These are phyloP conservation scores for Diplosphaera chodatii DNA, from an alignment of 139 green algal species.

Conservation along the genomic window DNA sequence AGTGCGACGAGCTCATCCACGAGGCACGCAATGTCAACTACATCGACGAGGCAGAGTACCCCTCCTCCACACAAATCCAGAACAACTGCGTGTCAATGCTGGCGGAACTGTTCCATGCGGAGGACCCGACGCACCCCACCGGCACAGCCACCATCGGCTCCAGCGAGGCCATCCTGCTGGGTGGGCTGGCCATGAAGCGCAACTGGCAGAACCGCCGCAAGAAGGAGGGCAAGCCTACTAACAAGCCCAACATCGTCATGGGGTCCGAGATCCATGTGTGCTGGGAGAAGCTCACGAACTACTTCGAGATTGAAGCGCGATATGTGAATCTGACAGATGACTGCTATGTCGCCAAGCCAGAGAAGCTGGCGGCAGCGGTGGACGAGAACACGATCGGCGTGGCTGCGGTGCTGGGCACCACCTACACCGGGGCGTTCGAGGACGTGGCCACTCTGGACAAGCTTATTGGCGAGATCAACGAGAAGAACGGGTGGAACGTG, in stretches of 20 bases:
- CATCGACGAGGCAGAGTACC: constrained; percentile 41
- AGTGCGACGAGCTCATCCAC: constrained; percentile 18
- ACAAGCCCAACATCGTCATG: constrained; percentile 64
- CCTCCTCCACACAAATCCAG: constrained; percentile 28
- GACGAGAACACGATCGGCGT: constrained; percentile 72
- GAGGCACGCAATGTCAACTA: constrained; percentile 34
- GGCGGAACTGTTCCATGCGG: constrained; percentile 42
- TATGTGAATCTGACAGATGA: constrained; percentile 22
- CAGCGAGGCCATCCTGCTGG: constrained; percentile 68
- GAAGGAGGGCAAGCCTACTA: constrained; percentile 23
- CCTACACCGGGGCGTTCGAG: constrained; percentile 66
- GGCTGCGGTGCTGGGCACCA: constrained; percentile 54
- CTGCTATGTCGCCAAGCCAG: constrained; percentile 17
- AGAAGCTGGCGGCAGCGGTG: constrained; percentile 20
- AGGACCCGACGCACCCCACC: constrained; percentile 15
- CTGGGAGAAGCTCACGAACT: constrained; percentile 51
- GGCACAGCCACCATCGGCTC: constrained; percentile 47
- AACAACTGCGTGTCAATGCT: constrained; percentile 49
- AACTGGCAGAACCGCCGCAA: constrained; percentile 43
- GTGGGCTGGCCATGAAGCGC: constrained; percentile 57
- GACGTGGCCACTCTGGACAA: constrained; percentile 46
- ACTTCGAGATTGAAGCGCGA: constrained; percentile 61
- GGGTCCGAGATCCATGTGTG: constrained; percentile 43
- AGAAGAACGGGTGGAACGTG: constrained; percentile 42
- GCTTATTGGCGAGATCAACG: constrained; percentile 33